phyloP scores from a whole-genome alignment of 2,329 filamentous ascomycete species.

The Xylariaceae sp. region DNA sequence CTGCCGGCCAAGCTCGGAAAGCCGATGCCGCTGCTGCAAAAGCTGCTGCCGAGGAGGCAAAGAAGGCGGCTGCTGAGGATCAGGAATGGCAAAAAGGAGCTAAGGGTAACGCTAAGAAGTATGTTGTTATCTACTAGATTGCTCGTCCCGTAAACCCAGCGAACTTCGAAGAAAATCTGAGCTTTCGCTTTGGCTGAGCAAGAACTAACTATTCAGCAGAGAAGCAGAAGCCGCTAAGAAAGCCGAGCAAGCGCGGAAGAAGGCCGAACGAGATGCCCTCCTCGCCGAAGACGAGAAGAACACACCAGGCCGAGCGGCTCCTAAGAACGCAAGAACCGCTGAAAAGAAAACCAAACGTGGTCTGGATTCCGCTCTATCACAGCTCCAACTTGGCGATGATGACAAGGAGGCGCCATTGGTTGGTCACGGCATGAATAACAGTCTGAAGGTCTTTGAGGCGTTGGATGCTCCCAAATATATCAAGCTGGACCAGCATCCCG shows the following conservation, averaged over 20 bases:
- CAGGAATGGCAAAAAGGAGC: conserved; percentile 84
- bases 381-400: conserved; percentile 57
- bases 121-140: conserved; percentile 43
- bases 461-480: conserved; percentile 61
- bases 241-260: conserved; percentile 82
- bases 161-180: too few species aligned
- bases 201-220: too few species aligned
- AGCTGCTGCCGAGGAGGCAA: conserved; percentile 71
- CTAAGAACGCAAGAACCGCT: conserved; percentile 75
- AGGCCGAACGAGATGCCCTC: conserved; percentile 87
- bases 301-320: conserved; percentile 60
- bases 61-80: conserved; percentile 70
- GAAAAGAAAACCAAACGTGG: conserved; percentile 42
- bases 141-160: background rate
- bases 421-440: conserved; percentile 90
- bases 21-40: conserved; percentile 85
- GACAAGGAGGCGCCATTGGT: conserved; percentile 72
- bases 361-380: conserved; percentile 55
- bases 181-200: too few species aligned
- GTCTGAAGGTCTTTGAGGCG: conserved; percentile 78
- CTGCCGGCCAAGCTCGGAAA: conserved; percentile 87
- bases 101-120: conserved; percentile 90
- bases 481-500: conserved; percentile 87
- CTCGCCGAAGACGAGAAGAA: conserved; percentile 81
- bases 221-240: conserved; percentile 85